phyloP scores from a whole-genome alignment of 2,329 filamentous ascomycete genomes.

The Colletotrichum cereale region DNA sequence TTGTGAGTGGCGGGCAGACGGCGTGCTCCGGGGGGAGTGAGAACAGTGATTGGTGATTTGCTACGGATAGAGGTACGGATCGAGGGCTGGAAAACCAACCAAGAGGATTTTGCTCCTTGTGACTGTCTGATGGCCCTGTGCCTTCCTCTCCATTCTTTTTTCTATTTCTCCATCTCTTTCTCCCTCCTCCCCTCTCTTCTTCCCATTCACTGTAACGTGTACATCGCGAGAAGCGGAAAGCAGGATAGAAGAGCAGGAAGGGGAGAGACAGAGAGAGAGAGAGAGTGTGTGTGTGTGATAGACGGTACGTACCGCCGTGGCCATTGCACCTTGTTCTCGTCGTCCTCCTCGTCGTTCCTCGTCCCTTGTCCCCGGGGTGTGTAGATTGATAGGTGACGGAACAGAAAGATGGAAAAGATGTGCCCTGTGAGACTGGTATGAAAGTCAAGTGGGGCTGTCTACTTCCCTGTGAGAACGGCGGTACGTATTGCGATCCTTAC shows the following conservation, averaged over 20 bases:
- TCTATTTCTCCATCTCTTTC: not conserved
- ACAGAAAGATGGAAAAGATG: conserved; percentile 9
- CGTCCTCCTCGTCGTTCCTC: conserved; percentile 1
- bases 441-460: not conserved
- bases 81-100: not conserved
- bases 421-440: conserved; percentile 17
- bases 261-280: not conserved
- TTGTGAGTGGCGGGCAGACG: conserved; percentile 15
- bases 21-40: conserved; percentile 10
- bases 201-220: not conserved
- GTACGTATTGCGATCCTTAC: conserved; percentile 14
- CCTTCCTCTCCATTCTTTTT: not conserved
- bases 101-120: not conserved
- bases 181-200: not conserved
- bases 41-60: conserved; percentile 11
- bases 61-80: not conserved
- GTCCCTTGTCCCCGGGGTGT: conserved; percentile 3
- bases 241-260: not conserved
- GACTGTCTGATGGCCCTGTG: not conserved
- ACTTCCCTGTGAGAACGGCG: conserved; percentile 6
- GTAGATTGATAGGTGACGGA: conserved; percentile 23
- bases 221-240: not conserved
- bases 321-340: not conserved
- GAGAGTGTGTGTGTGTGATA: not conserved
- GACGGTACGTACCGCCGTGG: conserved; percentile 5